Percentiles rank a stretch among this genome's conserved stretches.
phyloP scores from a whole-genome alignment of 768 basidiomycete species.

The Xerocomus brunneocitrinus region DNA sequence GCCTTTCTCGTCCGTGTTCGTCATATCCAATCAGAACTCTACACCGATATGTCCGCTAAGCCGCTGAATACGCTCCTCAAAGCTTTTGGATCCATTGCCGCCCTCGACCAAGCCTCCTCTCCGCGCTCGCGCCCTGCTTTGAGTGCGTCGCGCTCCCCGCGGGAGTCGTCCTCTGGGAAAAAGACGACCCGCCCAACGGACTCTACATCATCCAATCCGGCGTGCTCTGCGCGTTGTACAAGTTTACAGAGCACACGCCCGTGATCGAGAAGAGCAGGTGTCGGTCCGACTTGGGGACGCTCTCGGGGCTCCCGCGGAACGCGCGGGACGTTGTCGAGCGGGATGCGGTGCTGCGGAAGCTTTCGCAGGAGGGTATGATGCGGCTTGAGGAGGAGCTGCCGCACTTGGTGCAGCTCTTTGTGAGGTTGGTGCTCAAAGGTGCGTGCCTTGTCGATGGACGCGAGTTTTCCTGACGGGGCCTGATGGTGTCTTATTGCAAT shows the following conservation, averaged over 20 bases:
- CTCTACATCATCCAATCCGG: conserved; percentile 89
- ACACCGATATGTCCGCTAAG: conserved; percentile 42
- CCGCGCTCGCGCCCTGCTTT: conserved; percentile 67
- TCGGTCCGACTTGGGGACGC: conserved; percentile 49
- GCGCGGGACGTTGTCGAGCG: conserved; percentile 82
- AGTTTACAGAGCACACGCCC: conserved; percentile 64
- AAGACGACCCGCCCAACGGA: conserved; percentile 73
- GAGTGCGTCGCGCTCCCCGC: conserved; percentile 52
- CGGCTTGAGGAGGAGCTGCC: conserved; percentile 66
- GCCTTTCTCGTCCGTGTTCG: not conserved
- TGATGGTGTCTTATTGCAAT: not conserved
- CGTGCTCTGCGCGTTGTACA: conserved; percentile 77
- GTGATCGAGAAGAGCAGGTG: conserved; percentile 84
- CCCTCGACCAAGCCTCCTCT: conserved; percentile 54
- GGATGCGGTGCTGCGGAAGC: conserved; percentile 75
- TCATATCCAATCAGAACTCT: not conserved
- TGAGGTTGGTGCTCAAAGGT: conserved; percentile 73
- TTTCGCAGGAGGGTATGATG: conserved; percentile 55
- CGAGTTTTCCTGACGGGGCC: too few relatives aligned
- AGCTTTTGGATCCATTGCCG: conserved; percentile 72
- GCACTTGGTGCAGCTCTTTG: conserved; percentile 58
- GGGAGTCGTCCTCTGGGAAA: conserved; percentile 67
- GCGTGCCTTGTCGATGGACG: conserved; percentile 12
- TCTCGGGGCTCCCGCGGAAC: conserved; percentile 77
- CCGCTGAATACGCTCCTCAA: conserved; percentile 73